Evolutionary conservation across 2,329 filamentous ascomycete species (phyloP), one percentile per base, ranked within the genome.

Genomic region (Sporothrix dimorphospora): DNA sequence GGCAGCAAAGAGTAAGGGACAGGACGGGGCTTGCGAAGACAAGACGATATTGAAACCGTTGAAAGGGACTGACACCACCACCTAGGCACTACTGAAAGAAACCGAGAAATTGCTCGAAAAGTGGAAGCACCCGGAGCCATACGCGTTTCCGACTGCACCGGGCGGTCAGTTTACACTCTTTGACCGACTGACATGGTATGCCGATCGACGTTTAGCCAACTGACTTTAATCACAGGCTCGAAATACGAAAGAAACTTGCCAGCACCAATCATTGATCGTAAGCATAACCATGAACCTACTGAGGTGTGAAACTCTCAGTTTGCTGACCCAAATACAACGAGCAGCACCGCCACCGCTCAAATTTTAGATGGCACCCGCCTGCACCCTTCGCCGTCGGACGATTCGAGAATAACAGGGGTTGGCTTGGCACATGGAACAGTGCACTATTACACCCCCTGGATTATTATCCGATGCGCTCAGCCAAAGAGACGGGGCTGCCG

Each of bases 81-180:
- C 45, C n/a, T 76, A 99, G 96, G 90, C 89, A 67, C 83, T 99
- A 72, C 87, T 98, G 76, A 89, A 90, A 74, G 94, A 98, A 83
- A 95, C 96, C 4, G 94, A 98, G 82, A 91, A 91, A 77, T 81
- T 98, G 73, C 85, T 99, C 75, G 90, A 96, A 79, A 92, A 91
- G 82, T 99, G 95, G 95, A 98, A 98, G 84, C 96, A 99, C 80
- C 96, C 96, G 3, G 96, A 99, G 81, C 94, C 96, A 42, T 98
- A 97, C 81, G 86, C 89, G 77, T 89, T 91, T 76, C 96, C 96
- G 16, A 97, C 94, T 55, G 95, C 96, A 51, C 96, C 96, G 12
- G 96, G 96, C 87, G 96, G 95, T 96, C 85, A 75, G 88, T 69
- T n/a, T 12, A 45, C 2, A 27, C 27, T 40, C n/a, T 24, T 72